A percentile compares a stretch with the other conserved stretches of the same genome.
Conservation (phyloP, 495 filamentous ascomycete species). For the Talaromyces liani region DNA sequence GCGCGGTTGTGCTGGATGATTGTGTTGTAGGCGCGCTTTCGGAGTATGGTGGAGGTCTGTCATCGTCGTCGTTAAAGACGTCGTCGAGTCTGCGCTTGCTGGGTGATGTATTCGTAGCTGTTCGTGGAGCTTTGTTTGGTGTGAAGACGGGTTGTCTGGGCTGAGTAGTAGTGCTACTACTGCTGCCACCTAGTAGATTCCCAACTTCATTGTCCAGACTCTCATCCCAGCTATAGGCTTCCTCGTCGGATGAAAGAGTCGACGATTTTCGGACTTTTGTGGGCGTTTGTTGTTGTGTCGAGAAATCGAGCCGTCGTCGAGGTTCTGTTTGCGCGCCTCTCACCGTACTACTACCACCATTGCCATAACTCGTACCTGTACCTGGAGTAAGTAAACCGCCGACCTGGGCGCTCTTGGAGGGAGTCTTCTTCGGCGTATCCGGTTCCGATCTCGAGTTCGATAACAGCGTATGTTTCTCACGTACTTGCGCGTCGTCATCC, state of each 20-base stretch:
- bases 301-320: background rate
- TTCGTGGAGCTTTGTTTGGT: conserved; percentile 39
- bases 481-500: conserved; percentile 50
- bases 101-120: conserved; percentile 39
- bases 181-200: background rate
- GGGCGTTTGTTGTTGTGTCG: conserved; percentile 13
- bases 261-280: conserved; percentile 26
- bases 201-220: conserved; percentile 27
- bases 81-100: conserved; percentile 44
- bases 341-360: background rate
- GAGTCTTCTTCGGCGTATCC: conserved; percentile 13
- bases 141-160: conserved; percentile 26
- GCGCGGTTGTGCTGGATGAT: conserved; percentile 13
- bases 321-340: background rate
- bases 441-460: conserved; percentile 43
- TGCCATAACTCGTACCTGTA: background rate
- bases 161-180: conserved; percentile 5
- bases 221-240: conserved; percentile 39
- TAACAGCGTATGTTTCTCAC: conserved; percentile 44
- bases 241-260: conserved; percentile 34
- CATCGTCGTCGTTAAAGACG: conserved; percentile 14
- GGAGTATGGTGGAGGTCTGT: conserved; percentile 7
- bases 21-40: background rate
- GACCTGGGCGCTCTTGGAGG: conserved; percentile 11
- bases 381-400: conserved; percentile 15